Evolutionary conservation across 2,329 filamentous ascomycete genomes (phyloP).

Genomic region (Nigrospora osmanthi): DNA sequence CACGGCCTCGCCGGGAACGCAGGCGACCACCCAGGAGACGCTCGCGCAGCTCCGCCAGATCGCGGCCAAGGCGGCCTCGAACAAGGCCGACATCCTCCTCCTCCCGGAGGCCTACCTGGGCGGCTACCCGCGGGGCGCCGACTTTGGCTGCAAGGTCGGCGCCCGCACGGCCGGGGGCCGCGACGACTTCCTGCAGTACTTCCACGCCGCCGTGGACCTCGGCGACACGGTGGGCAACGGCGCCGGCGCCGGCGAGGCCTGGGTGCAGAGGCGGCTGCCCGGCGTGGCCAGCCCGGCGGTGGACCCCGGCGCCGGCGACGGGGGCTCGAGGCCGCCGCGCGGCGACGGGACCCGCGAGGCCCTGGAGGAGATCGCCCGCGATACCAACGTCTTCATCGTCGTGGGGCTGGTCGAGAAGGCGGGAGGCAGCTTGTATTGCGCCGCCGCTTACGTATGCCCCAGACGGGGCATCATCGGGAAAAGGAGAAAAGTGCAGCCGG

Average conservation of each 20-base stretch:
- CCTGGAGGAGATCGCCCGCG: constrained; percentile 65
- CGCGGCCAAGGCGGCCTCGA: constrained; percentile 52
- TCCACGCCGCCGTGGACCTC: constrained; percentile 70
- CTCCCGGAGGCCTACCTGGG: constrained; percentile 91
- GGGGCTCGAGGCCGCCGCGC: constrained; percentile 41
- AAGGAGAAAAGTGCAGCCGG: constrained; percentile 85
- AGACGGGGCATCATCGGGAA: constrained; percentile 68
- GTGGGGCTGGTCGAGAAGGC: constrained; percentile 72
- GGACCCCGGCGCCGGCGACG: constrained; percentile 2
- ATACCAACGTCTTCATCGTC: constrained; percentile 76
- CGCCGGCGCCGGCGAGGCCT: constrained; percentile 63
- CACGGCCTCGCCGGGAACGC: constrained; percentile 47
- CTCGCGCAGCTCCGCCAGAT: constrained; percentile 57
- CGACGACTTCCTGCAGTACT: constrained; percentile 78
- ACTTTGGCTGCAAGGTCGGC: constrained; percentile 71
- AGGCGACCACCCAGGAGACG: constrained; percentile 47
- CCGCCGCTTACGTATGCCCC: constrained; percentile 76
- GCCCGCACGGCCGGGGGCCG: constrained; percentile 62
- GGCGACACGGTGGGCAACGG: constrained; percentile 62
- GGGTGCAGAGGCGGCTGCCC: constrained; percentile 57
- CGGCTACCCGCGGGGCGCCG: constrained; percentile 77
- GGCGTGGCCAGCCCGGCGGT: constrained; percentile 10
- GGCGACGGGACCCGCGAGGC: constrained; percentile 75
- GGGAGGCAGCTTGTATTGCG: constrained; percentile 79
- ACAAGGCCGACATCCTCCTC: constrained; percentile 60